These are phyloP conservation scores for Phyllosticta capitalensis DNA, from an alignment of 2,329 filamentous ascomycete genomes.

Conservation along the genomic window DNA sequence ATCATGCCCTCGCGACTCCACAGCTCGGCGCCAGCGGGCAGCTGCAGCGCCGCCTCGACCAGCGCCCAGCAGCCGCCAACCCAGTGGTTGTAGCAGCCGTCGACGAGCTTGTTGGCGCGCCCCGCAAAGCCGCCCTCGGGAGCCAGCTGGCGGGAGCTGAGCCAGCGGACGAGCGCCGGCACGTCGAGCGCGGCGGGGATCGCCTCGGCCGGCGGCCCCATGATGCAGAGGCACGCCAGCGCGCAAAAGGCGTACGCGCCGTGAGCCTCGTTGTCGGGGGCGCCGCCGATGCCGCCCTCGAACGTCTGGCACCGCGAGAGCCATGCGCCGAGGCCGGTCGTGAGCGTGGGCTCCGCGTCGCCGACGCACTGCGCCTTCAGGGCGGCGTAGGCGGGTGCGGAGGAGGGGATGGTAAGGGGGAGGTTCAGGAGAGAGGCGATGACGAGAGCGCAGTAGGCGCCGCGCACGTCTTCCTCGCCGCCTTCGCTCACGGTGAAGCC, in stretches of 20 bases:
- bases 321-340: constrained; percentile 70
- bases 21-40: constrained; percentile 32
- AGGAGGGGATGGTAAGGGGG: constrained; percentile 65
- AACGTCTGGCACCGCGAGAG: constrained; percentile 84
- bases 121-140: constrained; percentile 91
- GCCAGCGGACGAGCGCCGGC: constrained; percentile 69
- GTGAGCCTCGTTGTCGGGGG: constrained; percentile 83
- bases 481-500: constrained; percentile 82
- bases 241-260: constrained; percentile 96
- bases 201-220: constrained; percentile 67
- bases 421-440: constrained; percentile 75
- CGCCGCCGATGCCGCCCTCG: constrained; percentile 84
- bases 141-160: constrained; percentile 78
- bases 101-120: constrained; percentile 93
- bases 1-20: constrained; percentile 80
- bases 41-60: constrained; percentile 66
- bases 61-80: constrained; percentile 91
- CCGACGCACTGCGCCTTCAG: constrained; percentile 33
- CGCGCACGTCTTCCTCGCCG: constrained; percentile 87
- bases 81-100: constrained; percentile 98
- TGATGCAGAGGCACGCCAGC: constrained; percentile 75
- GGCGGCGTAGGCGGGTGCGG: constrained; percentile 56
- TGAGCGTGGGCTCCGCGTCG: constrained; percentile 47
- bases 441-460: constrained; percentile 84
- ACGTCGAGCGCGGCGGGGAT: constrained; percentile 60